Evolutionary conservation across 768 basidiomycete genomes (phyloP), one percentile per base, ranked within the genome.

Genomic region (Mrakia hoshinonis): DNA sequence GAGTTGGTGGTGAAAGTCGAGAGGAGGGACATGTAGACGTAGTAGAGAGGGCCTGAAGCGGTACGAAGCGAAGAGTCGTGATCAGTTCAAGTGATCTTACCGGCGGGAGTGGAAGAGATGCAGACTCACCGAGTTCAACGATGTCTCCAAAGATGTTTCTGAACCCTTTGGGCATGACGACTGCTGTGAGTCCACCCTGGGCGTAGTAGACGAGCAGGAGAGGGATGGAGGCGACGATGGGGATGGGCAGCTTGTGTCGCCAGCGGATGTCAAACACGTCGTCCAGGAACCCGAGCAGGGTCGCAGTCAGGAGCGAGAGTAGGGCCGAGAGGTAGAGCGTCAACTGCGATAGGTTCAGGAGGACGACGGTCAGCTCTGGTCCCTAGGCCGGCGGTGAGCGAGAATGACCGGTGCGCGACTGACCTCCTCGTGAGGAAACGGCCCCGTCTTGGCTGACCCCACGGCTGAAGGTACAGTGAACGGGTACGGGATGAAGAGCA

Each of bases 201-300:
- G 96, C 92, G 79, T 90, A 95, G 80, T 98, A 99, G 11, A 97
- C 95, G 82, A 98, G 88, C 31, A 99, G 83, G 24, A 98, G 84
- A 2, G 96, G 96, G 20, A 99, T 90, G 26, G 91, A 90, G 0
- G 92, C 95, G 73, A 99, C 90, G 77, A 99, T 85, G 0, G 96
- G 96, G 67, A 99, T 94, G 0, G 96, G 96, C 15, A 99, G 81
- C 79, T 99, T 99, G 81, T 98, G 92, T 70, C 96, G 82, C 96
- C 96, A 99, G 22, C 96, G 87, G 75, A 99, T 97, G 78, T 99
- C 96, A 75, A 98, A 99, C 4, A 98, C 85, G 79, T 99, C 96
- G 76, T 99, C 96, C 55, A 97, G 83, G 78, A 99, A 95, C 39
- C 96, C 96, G 10, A 99, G 86, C 73, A 98, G 83, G 0, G 93